A percentile compares a stretch with the other conserved stretches of the same genome.
These are phyloP conservation scores for Dactylellina parvicollis DNA, from an alignment of 2,329 filamentous ascomycete genomes.

Conservation along the genomic window DNA sequence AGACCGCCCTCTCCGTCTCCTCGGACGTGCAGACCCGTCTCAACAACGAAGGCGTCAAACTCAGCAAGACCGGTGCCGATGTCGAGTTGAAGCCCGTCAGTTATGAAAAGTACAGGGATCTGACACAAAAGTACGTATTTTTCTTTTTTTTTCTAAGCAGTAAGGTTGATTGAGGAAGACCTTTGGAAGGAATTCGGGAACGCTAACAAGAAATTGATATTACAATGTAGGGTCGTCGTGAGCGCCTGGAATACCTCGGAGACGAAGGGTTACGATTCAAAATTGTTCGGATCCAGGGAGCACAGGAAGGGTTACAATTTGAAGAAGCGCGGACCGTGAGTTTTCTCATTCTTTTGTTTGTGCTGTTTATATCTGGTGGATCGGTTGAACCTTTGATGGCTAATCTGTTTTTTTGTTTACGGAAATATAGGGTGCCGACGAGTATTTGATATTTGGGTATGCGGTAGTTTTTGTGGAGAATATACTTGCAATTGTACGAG, in stretches of 20 bases:
- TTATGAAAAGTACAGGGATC: slow-evolving; percentile 48
- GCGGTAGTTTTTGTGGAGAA: no score
- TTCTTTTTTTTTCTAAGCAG: no score
- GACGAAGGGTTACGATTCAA: slow-evolving; percentile 38
- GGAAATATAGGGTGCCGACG: background rate
- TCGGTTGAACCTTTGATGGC: no score
- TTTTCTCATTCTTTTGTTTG: background rate
- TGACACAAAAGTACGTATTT: slow-evolving; percentile 43
- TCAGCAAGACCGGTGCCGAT: slow-evolving; percentile 36
- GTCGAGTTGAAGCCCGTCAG: slow-evolving; percentile 37
- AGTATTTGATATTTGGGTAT: slow-evolving; percentile 1
- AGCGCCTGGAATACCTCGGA: slow-evolving; percentile 49
- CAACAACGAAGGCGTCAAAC: slow-evolving; percentile 25
- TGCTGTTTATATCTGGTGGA: no score
- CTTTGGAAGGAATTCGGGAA: background rate
- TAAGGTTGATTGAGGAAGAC: no score
- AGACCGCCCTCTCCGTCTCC: slow-evolving; percentile 14
- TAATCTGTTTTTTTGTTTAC: no score
- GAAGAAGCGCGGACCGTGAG: background rate
- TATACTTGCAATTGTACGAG: no score
- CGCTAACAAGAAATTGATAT: background rate
- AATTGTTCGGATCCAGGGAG: slow-evolving; percentile 6
- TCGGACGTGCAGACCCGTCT: slow-evolving; percentile 18
- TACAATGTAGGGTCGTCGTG: slow-evolving; percentile 28
- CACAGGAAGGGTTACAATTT: background rate